These are phyloP conservation scores for Yarrowia alimentaria DNA, from an alignment of 805 yeast species.

Conservation along the genomic window DNA sequence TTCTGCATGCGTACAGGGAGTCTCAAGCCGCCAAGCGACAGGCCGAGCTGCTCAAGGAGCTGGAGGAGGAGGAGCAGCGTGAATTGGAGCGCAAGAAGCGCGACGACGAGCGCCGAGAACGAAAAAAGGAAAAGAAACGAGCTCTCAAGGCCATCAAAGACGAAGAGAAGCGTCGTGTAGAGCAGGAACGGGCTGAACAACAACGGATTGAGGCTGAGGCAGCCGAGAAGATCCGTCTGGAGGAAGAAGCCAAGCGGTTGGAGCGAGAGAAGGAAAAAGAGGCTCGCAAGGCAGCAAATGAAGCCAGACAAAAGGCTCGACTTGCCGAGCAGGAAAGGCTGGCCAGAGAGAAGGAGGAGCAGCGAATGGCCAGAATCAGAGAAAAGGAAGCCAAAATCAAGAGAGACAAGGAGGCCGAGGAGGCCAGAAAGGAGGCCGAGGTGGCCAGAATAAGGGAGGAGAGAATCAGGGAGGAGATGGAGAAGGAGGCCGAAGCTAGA, in stretches of 20 bases:
- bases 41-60: conserved; percentile 39
- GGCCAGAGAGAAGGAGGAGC: conserved; percentile 36
- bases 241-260: conserved; percentile 8
- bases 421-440: neutral
- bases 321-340: conserved; percentile 35
- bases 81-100: too few relatives aligned
- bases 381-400: conserved; percentile 31
- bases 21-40: conserved; percentile 62
- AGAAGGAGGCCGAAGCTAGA: conserved; percentile 1
- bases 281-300: conserved; percentile 7
- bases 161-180: conserved; percentile 43
- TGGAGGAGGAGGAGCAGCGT: conserved; percentile 39
- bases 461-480: neutral
- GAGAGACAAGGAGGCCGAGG: neutral
- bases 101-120: conserved; percentile 43
- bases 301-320: conserved; percentile 30
- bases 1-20: conserved; percentile 74
- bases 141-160: conserved; percentile 42
- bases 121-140: conserved; percentile 45
- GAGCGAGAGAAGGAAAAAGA: conserved; percentile 18
- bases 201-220: conserved; percentile 4
- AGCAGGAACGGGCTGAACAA: conserved; percentile 37
- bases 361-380: conserved; percentile 30
- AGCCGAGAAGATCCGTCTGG: neutral
- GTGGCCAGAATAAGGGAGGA: conserved; percentile 3